Conservation (phyloP, 371 early-diverging fungal species). For the Mortierella sp. region DNA sequence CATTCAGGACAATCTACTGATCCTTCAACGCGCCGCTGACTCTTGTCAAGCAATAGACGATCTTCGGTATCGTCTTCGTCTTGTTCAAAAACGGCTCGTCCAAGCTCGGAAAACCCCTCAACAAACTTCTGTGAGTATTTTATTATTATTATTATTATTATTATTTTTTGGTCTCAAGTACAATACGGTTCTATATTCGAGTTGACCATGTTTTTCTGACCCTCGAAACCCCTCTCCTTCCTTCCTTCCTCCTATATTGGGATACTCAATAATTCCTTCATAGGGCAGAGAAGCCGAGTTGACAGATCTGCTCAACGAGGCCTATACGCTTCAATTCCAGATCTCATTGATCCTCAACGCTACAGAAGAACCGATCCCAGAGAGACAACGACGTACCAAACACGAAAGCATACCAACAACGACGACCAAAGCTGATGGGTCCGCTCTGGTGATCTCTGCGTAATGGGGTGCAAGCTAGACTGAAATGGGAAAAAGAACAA, state of each 20-base stretch:
- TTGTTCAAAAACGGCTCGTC: constrained; percentile 39
- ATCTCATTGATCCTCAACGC: constrained; percentile 37
- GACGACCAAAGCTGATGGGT: neutral
- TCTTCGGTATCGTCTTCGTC: constrained; percentile 30
- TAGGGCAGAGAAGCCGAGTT: constrained; percentile 11
- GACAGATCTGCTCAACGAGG: constrained; percentile 36
- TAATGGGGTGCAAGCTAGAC: neutral
- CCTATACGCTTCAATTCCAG: constrained; percentile 48
- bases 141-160: neutral
- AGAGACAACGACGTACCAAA: constrained; percentile 23
- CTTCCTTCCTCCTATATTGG: neutral
- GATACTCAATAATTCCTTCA: neutral
- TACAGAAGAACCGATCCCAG: constrained; percentile 49
- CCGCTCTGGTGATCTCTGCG: no score
- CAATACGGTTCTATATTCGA: no score
- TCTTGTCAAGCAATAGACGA: constrained; percentile 38
- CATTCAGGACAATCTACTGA: constrained; percentile 29
- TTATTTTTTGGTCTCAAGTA: no score
- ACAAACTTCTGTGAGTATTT: neutral
- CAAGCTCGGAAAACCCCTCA: constrained; percentile 5
- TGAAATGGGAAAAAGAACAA: neutral
- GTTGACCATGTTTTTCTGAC: neutral
- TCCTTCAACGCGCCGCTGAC: constrained; percentile 43
- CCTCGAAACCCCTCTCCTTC: no score
- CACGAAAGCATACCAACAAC: neutral